Evolutionary conservation across 2,329 filamentous ascomycete species (phyloP), one percentile per base, ranked within the genome.

Genomic region (Colletotrichum somersetense): DNA sequence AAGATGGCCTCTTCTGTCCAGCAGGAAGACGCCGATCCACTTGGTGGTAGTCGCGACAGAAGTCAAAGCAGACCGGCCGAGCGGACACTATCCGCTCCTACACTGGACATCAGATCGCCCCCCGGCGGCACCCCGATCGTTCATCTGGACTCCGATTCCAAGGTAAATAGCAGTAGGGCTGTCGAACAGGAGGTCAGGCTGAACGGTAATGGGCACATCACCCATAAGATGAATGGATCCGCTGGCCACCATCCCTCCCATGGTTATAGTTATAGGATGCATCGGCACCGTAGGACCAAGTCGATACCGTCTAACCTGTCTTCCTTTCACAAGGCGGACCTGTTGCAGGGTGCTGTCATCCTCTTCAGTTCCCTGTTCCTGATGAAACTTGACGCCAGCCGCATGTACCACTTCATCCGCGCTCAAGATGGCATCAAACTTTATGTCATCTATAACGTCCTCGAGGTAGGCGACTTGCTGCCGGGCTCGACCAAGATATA

Each of bases 381-480:
- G 62, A 96, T 97, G 91, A 91, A 90, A 33, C 92, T 99, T 57
- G 97, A 99, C 80, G 96, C 96, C 7, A 98, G 95, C 79, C 91
- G 95, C 63, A 98, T 98, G 94, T 99, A 99, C 79, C 96, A 99
- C 81, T 95, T 95, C 77, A 97, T 99, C 77, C 92, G 96, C 58
- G 96, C 95, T 0, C 96, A 99, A 81, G 96, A 95, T 1, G 95
- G 96, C 10, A 98, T 99, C 83, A 99, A 99, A 80, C 88, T 99
- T 14, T 99, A 99, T 80, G 96, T 99, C 71, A 98, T 99, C 67
- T 99, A 97, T 86, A 99, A 99, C 78, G 93, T 98, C 44, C 89
- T 99, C 6, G 96, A 99, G 82, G 91, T 91, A 78, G 72, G 80
- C 14, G n/a, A 20, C 14, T 50, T 2, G 11, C 23, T 20, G 33